A percentile compares a stretch with the other conserved stretches of the same genome.
Conservation (phyloP, 148 eudicot species). For the Arctostaphylos glauca region DNA sequence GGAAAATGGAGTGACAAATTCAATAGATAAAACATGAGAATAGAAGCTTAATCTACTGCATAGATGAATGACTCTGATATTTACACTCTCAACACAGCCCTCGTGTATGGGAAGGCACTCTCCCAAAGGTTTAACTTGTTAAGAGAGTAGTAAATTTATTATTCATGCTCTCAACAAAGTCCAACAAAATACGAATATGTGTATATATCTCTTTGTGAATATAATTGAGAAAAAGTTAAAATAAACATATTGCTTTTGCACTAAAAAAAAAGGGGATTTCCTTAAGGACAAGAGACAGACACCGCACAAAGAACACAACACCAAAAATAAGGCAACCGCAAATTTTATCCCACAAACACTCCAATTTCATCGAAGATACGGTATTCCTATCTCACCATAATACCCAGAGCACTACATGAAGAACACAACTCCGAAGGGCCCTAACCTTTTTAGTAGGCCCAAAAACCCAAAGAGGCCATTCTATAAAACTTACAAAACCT, state of each 20-base stretch:
- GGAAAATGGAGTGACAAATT: not conserved
- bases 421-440: not conserved
- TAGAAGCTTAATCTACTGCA: not conserved
- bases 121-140: not conserved
- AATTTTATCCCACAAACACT: not conserved
- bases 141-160: not conserved
- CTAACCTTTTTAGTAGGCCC: not conserved
- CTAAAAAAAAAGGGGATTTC: not conserved
- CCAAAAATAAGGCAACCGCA: not conserved
- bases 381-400: not conserved
- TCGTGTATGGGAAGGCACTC: not conserved
- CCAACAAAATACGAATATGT: not conserved
- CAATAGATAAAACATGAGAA: not conserved
- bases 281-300: not conserved
- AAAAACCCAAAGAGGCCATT: not conserved
- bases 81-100: not conserved
- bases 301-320: too few species aligned
- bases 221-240: not conserved
- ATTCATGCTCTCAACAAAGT: not conserved
- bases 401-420: not conserved
- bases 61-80: not conserved
- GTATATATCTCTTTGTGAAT: not conserved
- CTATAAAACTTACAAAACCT: not conserved
- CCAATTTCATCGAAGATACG: not conserved
- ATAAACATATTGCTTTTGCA: not conserved